Conservation (phyloP, 2,329 filamentous ascomycete species). For the Bisporella sp. region DNA sequence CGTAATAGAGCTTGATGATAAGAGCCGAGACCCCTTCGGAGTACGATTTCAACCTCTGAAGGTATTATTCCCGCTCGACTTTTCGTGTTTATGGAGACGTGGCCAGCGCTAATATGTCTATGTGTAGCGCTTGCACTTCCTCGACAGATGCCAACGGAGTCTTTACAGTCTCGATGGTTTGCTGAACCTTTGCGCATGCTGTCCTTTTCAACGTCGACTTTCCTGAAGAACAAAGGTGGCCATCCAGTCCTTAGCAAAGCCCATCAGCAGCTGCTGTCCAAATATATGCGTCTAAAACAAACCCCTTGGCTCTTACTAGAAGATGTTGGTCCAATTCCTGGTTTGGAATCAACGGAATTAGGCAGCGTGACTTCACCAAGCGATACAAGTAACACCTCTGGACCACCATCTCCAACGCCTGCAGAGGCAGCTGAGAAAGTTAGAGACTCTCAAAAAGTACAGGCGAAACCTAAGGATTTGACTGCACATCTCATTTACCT, state of each 20-base stretch:
- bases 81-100: not conserved
- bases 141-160: slow-evolving; percentile 48
- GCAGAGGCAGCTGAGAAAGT: slow-evolving; percentile 52
- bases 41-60: slow-evolving; percentile 19
- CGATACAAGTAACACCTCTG: slow-evolving; percentile 31
- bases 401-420: slow-evolving; percentile 57
- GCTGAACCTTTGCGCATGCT: slow-evolving; percentile 60
- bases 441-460: slow-evolving; percentile 29
- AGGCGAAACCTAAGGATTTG: slow-evolving; percentile 43
- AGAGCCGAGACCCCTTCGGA: slow-evolving; percentile 22
- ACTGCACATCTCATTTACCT: slow-evolving; percentile 73
- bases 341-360: slow-evolving; percentile 26
- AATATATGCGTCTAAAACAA: slow-evolving; percentile 58
- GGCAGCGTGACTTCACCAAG: slow-evolving; percentile 29
- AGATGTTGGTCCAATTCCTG: slow-evolving; percentile 47
- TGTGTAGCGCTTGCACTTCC: slow-evolving; percentile 43
- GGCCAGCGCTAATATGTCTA: slow-evolving; percentile 11
- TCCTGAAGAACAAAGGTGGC: slow-evolving; percentile 53
- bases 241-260: slow-evolving; percentile 53
- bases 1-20: slow-evolving; percentile 4
- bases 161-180: slow-evolving; percentile 61
- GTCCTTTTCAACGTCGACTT: slow-evolving; percentile 44
- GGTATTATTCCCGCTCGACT: slow-evolving; percentile 17
- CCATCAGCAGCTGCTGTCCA: slow-evolving; percentile 54
- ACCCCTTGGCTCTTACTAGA: slow-evolving; percentile 57